These are phyloP conservation scores for Fusarium illudens DNA, from an alignment of 2,329 filamentous ascomycete genomes.

Conservation along the genomic window DNA sequence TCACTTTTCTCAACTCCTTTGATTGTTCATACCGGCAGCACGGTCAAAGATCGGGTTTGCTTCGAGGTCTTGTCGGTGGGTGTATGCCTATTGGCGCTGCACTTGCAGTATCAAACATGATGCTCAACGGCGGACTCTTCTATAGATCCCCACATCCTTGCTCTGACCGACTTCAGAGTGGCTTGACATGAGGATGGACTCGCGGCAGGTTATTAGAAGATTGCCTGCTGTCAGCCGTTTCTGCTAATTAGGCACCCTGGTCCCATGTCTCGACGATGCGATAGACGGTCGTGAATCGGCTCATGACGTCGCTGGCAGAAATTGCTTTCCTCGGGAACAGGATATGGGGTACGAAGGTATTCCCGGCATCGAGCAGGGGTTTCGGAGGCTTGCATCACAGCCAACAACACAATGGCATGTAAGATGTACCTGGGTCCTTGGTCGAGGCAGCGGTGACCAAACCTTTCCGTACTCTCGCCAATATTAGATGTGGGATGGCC, in stretches of 20 bases:
- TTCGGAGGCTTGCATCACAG: conserved; percentile 4
- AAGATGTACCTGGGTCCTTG: background rate
- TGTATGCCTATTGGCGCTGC: conserved; percentile 23
- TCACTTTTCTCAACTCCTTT: background rate
- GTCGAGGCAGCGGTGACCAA: conserved; percentile 1
- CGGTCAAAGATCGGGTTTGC: background rate
- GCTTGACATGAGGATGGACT: conserved; percentile 12
- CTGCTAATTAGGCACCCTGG: background rate
- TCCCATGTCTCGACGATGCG: background rate
- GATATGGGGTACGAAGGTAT: conserved; percentile 1
- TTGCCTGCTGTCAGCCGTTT: conserved; percentile 3
- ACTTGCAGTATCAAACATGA: conserved; percentile 11
- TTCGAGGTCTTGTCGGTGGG: conserved; percentile 4
- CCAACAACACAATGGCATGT: conserved; percentile 7
- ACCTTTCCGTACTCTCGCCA: background rate
- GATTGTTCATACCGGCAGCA: background rate
- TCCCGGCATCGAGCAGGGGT: conserved; percentile 3
- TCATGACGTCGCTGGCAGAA: conserved; percentile 26
- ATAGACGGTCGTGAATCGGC: conserved; percentile 6
- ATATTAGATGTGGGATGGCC: background rate
- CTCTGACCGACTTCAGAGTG: conserved; percentile 18
- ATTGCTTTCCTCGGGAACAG: background rate
- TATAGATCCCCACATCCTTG: conserved; percentile 22
- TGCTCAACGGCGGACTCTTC: conserved; percentile 9
- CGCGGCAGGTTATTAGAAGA: conserved; percentile 2